Evolutionary conservation across 2,329 filamentous ascomycete species (phyloP).

Genomic region (Neofusicoccum sp.): DNA sequence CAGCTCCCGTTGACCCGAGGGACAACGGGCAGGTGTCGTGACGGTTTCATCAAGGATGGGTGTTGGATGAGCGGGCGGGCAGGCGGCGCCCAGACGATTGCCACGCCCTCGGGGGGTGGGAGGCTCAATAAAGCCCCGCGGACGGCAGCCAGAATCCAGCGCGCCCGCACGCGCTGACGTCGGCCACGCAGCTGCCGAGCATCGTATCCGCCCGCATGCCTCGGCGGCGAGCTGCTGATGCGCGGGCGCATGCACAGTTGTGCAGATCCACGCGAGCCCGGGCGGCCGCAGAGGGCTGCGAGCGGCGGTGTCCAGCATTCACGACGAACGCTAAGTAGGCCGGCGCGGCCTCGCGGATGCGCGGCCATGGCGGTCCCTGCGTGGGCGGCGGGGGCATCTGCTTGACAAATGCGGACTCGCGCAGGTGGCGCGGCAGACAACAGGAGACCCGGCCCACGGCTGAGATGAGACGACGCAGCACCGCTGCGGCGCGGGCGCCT

Average conservation of each 20-base stretch:
- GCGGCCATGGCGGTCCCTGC: slow-evolving; percentile 8
- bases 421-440: background rate
- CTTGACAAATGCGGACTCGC: slow-evolving; percentile 12
- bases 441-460: slow-evolving; percentile 1
- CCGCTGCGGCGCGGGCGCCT: background rate
- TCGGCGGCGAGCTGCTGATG: background rate
- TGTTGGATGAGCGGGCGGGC: background rate
- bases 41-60: slow-evolving; percentile 14
- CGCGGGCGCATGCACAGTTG: background rate
- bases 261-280: slow-evolving; percentile 4
- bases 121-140: slow-evolving; percentile 6
- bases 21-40: background rate
- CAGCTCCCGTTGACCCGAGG: slow-evolving; percentile 12
- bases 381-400: background rate
- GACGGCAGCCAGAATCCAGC: background rate
- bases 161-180: background rate
- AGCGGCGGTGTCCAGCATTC: background rate
- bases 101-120: background rate
- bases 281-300: too few species aligned
- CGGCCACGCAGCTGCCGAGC: background rate
- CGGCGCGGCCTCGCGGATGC: background rate
- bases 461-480: slow-evolving; percentile 12
- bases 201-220: background rate
- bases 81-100: background rate
- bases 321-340: background rate